Conservation (phyloP, 257 asterid genomes). For the Scutellaria barbata region DNA sequence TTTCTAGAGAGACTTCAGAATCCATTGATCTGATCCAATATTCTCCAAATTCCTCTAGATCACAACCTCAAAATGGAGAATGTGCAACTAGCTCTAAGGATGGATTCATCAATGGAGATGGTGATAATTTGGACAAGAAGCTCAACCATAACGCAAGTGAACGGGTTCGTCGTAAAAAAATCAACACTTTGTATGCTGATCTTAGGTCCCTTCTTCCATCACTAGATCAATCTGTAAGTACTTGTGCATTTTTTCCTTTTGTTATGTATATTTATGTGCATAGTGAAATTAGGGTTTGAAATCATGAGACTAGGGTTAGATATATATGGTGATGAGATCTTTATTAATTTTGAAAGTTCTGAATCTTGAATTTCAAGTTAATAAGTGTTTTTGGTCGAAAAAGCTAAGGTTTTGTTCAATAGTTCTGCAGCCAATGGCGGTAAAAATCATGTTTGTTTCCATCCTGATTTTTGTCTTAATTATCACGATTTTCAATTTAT, state of each 20-base stretch:
- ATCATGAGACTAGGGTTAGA: no score
- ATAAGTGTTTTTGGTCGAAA: no score
- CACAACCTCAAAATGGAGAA: neutral
- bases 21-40: conserved; percentile 37
- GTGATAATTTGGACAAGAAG: conserved; percentile 46
- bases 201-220: conserved; percentile 76
- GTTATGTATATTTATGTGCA: no score
- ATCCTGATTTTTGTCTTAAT: no score
- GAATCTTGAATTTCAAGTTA: no score
- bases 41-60: conserved; percentile 38
- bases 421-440: no score
- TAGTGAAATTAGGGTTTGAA: neutral
- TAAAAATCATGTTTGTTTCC: no score
- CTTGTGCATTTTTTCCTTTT: no score
- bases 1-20: conserved; percentile 38
- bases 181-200: conserved; percentile 59
- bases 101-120: conserved; percentile 14
- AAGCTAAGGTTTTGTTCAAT: no score
- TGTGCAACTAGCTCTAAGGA: neutral
- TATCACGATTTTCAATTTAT: no score
- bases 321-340: no score
- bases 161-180: conserved; percentile 70
- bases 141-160: conserved; percentile 79
- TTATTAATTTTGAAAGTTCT: no score
- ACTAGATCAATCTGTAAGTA: conserved; percentile 49